Conservation (phyloP, 306 rosid species). For the Calophaca sinica region DNA sequence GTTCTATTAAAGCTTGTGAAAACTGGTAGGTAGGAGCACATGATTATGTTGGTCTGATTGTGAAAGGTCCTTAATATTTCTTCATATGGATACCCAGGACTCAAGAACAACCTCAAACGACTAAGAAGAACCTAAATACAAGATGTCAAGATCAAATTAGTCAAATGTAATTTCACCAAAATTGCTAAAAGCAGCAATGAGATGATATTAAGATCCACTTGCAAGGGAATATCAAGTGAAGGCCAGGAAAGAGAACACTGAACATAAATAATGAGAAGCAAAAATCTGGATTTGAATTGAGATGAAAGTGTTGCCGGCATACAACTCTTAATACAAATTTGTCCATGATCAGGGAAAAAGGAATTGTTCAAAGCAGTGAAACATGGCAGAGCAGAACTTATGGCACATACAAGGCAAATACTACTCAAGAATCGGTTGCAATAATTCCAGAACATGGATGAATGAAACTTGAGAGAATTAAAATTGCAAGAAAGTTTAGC, state of each 20-base stretch:
- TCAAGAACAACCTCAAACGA: constrained; percentile 95
- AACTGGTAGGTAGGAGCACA: constrained; percentile 95
- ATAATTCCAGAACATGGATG: no score
- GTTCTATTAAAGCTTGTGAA: constrained; percentile 94
- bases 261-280: not conserved
- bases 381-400: not conserved
- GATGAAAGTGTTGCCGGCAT: not conserved
- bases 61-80: constrained; percentile 93
- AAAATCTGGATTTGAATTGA: not conserved
- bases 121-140: constrained; percentile 84
- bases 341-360: not conserved
- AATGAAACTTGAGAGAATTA: not conserved
- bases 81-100: constrained; percentile 99
- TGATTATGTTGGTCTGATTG: constrained; percentile 90
- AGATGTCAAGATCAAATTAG: constrained; percentile 41
- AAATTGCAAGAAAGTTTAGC: not conserved
- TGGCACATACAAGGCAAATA: not conserved
- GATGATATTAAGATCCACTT: constrained; percentile 1
- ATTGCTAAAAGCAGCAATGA: not conserved
- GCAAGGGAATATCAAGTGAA: constrained; percentile 13
- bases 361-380: not conserved
- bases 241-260: not conserved
- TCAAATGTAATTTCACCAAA: constrained; percentile 12
- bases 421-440: not conserved
- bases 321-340: not conserved